These are phyloP conservation scores for Cucurbita maxima DNA, from an alignment of 306 rosid genomes.

Conservation along the genomic window DNA sequence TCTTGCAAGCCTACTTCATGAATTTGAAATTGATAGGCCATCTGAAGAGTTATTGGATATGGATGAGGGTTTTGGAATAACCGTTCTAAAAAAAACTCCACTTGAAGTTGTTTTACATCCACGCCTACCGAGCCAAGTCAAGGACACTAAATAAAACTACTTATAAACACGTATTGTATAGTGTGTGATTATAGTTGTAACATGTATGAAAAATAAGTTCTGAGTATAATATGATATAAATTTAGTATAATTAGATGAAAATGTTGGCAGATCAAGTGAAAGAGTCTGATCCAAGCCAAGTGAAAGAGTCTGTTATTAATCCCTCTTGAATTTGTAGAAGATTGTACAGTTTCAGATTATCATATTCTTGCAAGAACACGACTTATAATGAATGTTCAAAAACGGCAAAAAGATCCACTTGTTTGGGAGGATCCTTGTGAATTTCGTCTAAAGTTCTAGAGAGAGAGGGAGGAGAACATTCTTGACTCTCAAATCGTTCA, in stretches of 20 bases:
- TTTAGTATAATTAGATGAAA: slow-evolving; percentile 18
- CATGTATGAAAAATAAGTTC: too few relatives aligned
- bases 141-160: too few relatives aligned
- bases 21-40: slow-evolving; percentile 25
- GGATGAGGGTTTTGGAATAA: slow-evolving; percentile 36
- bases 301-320: slow-evolving; percentile 10
- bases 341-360: slow-evolving; percentile 33
- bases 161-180: too few relatives aligned
- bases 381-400: slow-evolving; percentile 33
- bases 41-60: slow-evolving; percentile 20
- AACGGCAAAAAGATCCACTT: slow-evolving; percentile 45
- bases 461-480: too few relatives aligned
- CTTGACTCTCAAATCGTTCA: too few relatives aligned
- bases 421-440: slow-evolving; percentile 30
- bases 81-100: slow-evolving; percentile 35
- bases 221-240: too few relatives aligned
- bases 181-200: too few relatives aligned
- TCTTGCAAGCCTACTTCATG: slow-evolving; percentile 36
- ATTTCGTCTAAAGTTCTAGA: too few relatives aligned
- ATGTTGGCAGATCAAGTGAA: slow-evolving; percentile 25
- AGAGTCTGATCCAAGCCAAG: slow-evolving; percentile 28
- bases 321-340: slow-evolving; percentile 42
- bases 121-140: slow-evolving; percentile 12
- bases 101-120: slow-evolving; percentile 33
- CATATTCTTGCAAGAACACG: slow-evolving; percentile 40